Evolutionary conservation across 176 grass and related monocot genomes (phyloP).

Genomic region (Chloris gayana): DNA sequence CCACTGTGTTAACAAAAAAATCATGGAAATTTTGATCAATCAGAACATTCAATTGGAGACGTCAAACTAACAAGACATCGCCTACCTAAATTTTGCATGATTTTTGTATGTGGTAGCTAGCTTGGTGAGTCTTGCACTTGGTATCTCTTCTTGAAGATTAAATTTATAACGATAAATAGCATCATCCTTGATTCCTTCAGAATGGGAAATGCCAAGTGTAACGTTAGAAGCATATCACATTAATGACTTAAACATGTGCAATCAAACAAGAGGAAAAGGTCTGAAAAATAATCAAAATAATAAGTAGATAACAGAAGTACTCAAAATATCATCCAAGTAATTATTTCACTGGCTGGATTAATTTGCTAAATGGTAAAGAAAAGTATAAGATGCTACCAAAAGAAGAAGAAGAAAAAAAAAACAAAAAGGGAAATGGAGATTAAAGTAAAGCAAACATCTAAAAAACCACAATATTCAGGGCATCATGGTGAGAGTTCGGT

Average conservation of each 20-base stretch:
- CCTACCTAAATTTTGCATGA: slow-evolving; percentile 68
- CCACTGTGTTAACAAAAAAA: slow-evolving; percentile 50
- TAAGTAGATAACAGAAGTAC: slow-evolving; percentile 1
- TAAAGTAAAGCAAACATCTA: background rate
- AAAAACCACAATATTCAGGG: background rate
- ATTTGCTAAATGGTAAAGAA: background rate
- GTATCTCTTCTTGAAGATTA: slow-evolving; percentile 59
- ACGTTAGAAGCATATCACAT: background rate
- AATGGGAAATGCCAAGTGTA: background rate
- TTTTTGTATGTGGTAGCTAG: slow-evolving; percentile 61
- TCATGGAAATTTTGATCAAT: slow-evolving; percentile 16
- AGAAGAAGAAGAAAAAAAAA: too few species aligned
- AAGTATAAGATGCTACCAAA: background rate
- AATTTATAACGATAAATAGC: slow-evolving; percentile 54
- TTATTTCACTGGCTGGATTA: too few species aligned
- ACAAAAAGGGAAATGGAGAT: background rate
- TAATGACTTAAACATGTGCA: background rate
- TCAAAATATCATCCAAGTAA: background rate
- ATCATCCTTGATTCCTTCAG: slow-evolving; percentile 56
- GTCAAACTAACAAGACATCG: slow-evolving; percentile 36
- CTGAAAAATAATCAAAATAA: background rate
- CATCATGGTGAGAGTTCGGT: background rate
- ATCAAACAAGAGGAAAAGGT: background rate
- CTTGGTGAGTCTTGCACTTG: slow-evolving; percentile 56
- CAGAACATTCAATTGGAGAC: background rate